Percentiles rank a stretch among this genome's conserved stretches.
These are phyloP conservation scores for Russula sp. DNA, from an alignment of 768 basidiomycete species.

Conservation along the genomic window DNA sequence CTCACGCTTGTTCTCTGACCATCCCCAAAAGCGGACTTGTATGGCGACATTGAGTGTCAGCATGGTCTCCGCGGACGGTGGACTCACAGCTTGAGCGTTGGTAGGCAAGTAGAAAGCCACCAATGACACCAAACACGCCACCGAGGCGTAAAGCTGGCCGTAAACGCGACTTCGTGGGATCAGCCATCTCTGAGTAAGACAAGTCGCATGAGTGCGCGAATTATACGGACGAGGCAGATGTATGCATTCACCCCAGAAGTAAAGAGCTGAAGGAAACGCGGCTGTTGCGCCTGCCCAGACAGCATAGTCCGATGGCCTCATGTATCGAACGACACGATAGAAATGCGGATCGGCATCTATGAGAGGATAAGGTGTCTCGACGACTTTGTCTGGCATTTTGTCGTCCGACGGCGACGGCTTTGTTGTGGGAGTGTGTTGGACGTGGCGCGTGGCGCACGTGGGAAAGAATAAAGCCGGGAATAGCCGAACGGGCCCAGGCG, in stretches of 20 bases:
- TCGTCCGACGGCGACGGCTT: neutral
- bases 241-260: slow-evolving; percentile 60
- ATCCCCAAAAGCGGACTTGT: slow-evolving; percentile 90
- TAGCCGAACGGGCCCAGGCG: slow-evolving; percentile 3
- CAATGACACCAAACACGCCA: slow-evolving; percentile 76
- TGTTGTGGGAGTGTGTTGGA: neutral
- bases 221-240: slow-evolving; percentile 11
- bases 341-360: slow-evolving; percentile 94
- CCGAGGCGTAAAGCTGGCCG: slow-evolving; percentile 46
- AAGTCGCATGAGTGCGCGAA: slow-evolving; percentile 25
- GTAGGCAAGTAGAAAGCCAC: slow-evolving; percentile 91
- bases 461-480: slow-evolving; percentile 13
- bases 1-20: slow-evolving; percentile 85
- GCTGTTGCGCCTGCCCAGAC: slow-evolving; percentile 76
- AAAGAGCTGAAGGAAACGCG: slow-evolving; percentile 75
- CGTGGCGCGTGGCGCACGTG: slow-evolving; percentile 17
- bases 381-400: slow-evolving; percentile 48
- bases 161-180: slow-evolving; percentile 36
- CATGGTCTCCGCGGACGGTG: slow-evolving; percentile 4
- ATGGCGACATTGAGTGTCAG: slow-evolving; percentile 6
- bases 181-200: slow-evolving; percentile 38
- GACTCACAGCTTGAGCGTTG: slow-evolving; percentile 80
- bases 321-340: slow-evolving; percentile 79
- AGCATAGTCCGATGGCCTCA: slow-evolving; percentile 83
- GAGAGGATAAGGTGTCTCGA: slow-evolving; percentile 73